Base-by-base conservation (phyloP, 2,329 filamentous ascomycete species). In the Chrysoporthe deuterocubensis region DNA sequence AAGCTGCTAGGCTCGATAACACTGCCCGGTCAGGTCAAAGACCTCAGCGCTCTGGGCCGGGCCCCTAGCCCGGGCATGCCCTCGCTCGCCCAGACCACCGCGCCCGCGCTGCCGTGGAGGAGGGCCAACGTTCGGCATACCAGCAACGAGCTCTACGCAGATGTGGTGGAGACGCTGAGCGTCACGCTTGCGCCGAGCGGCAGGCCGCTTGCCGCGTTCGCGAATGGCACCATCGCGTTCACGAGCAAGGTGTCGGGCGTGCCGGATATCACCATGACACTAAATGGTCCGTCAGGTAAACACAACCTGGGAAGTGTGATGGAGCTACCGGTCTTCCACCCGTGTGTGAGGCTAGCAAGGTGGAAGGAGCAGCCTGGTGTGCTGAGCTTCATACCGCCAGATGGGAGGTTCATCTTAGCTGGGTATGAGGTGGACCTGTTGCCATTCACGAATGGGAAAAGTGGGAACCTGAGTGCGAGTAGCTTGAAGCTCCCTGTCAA, bases 91-190 rank as follows among this genome's bases (percentile, higher is more conserved):
- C 67, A 65, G 18, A 85, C 82, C 72, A 82, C 82, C 1, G 62
- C 67, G 0, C 83, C 86, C 0, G 84, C 87, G 8, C 74, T 98
- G 52, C 94, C 94, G 1, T 99, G 96, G 96, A 88, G 96, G 70
- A 86, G 94, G 69, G 89, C 93, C 50, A 97, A 97, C 75, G 96
- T 99, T 64, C 87, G 94, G 18, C 96, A 99, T 78, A 98, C 95
- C 4, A 97, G 92, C 66, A 99, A 98, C 79, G 96, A 99, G 79
- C 85, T 99, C 72, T 98, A 98, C 77, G 95, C 97, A 67, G 96
- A 99, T 77, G 89, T 99, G 14, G 89, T 99, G 70, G 96, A 99
- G 81, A 93, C 92, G 1, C 83, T 99, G 0, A 88, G 90, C 1
- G 93, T 97, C 52, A 97, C 92, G 0, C 86, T 98, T 54, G 94